Percentiles rank a stretch among this genome's conserved stretches.
These are phyloP conservation scores for Rhizopogon salebrosus DNA, from an alignment of 768 basidiomycete genomes.

Conservation along the genomic window DNA sequence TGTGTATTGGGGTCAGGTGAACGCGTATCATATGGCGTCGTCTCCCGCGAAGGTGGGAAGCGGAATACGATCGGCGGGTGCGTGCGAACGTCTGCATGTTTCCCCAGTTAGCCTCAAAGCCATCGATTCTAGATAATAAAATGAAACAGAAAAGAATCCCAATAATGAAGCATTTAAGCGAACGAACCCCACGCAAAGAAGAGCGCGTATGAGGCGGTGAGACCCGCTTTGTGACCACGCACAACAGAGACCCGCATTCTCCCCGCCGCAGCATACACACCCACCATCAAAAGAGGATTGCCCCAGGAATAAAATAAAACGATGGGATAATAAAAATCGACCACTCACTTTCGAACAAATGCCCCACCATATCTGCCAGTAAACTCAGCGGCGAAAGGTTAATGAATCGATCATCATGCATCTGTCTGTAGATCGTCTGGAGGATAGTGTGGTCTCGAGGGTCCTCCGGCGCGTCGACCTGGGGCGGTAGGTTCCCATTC, in stretches of 20 bases:
- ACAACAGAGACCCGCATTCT: too few species aligned
- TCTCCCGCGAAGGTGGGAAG: slow-evolving; percentile 44
- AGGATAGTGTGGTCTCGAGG: slow-evolving; percentile 66
- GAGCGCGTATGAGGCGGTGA: too few species aligned
- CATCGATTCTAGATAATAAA: neutral
- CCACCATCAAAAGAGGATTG: neutral
- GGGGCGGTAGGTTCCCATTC: neutral
- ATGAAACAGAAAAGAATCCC: neutral
- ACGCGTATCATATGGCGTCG: neutral
- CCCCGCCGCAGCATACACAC: neutral
- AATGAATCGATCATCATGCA: slow-evolving; percentile 65
- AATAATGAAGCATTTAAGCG: neutral
- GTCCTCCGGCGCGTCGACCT: slow-evolving; percentile 30
- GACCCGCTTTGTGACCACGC: too few species aligned
- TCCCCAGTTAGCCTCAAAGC: neutral
- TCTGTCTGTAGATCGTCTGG: slow-evolving; percentile 59
- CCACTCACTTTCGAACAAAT: slow-evolving; percentile 57
- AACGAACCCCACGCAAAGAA: too few species aligned
- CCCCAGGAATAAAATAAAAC: neutral
- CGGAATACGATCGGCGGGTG: slow-evolving; percentile 58
- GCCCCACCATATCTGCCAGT: slow-evolving; percentile 48
- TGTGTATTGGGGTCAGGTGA: too few species aligned
- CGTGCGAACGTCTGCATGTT: slow-evolving; percentile 51
- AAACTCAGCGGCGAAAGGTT: slow-evolving; percentile 61
- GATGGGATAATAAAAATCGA: neutral